Percentiles rank a stretch among this genome's conserved stretches.
Evolutionary conservation across 352 stramenopile species (phyloP).

Genomic region (Chrysophaeum taylorii): DNA sequence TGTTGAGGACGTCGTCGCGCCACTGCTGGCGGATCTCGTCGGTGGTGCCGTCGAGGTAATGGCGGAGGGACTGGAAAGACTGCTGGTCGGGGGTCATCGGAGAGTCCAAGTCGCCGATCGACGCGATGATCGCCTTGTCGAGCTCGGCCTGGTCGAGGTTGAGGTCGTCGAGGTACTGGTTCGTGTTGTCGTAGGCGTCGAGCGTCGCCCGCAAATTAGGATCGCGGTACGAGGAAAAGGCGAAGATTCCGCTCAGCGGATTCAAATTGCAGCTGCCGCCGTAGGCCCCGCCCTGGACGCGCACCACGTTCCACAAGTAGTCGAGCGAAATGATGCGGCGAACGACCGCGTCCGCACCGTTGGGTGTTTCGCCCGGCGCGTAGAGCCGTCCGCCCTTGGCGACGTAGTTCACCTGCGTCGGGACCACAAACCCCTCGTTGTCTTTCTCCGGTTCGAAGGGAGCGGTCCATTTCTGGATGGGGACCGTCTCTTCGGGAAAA

Average conservation of each 20-base stretch:
- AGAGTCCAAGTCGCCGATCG: constrained; percentile 62
- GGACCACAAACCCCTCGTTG: constrained; percentile 61
- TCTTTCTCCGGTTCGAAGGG: background rate
- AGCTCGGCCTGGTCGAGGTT: constrained; percentile 50
- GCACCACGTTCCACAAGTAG: constrained; percentile 66
- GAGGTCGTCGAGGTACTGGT: constrained; percentile 38
- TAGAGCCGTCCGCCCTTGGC: constrained; percentile 56
- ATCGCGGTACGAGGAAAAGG: constrained; percentile 63
- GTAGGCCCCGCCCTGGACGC: constrained; percentile 67
- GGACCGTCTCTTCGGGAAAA: too few relatives aligned
- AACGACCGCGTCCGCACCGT: constrained; percentile 43
- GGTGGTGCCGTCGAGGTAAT: constrained; percentile 49
- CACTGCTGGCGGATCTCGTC: constrained; percentile 46
- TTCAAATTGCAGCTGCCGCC: constrained; percentile 63
- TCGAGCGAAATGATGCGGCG: constrained; percentile 50
- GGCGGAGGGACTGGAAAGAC: constrained; percentile 43
- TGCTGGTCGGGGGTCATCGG: constrained; percentile 53
- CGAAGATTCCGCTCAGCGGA: constrained; percentile 40
- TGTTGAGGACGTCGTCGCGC: constrained; percentile 51
- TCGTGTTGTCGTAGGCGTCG: constrained; percentile 57
- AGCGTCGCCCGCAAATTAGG: constrained; percentile 59
- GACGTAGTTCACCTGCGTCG: constrained; percentile 68
- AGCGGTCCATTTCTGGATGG: too few relatives aligned
- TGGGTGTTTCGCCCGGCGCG: constrained; percentile 46
- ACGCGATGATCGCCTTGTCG: constrained; percentile 55